A percentile compares a stretch with the other conserved stretches of the same genome.
Evolutionary conservation across 306 rosid genomes (phyloP).

Genomic region (Dicorynia guianensis): DNA sequence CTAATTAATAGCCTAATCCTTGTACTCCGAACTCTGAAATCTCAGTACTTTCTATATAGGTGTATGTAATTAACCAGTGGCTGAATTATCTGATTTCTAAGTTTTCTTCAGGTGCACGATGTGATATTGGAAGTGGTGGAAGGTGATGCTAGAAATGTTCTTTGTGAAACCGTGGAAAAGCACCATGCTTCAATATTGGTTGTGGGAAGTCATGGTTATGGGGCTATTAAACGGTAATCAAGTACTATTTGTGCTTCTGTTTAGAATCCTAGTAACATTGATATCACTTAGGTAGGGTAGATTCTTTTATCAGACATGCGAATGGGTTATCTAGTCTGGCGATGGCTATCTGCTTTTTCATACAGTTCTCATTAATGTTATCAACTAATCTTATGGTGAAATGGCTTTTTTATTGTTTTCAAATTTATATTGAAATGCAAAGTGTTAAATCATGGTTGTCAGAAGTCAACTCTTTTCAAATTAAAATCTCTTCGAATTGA

Average conservation of each 20-base stretch:
- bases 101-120: constrained; percentile 48
- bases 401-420: not conserved
- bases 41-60: not conserved
- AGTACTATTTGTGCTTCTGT: not conserved
- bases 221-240: constrained; percentile 71
- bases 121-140: constrained; percentile 58
- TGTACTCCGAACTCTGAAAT: constrained; percentile 8
- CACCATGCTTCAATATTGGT: constrained; percentile 79
- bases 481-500: not conserved
- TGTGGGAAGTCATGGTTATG: constrained; percentile 85
- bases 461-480: not conserved
- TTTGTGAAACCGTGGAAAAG: constrained; percentile 72
- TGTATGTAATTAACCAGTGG: not conserved
- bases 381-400: not conserved
- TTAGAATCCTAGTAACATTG: not conserved
- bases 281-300: not conserved
- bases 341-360: not conserved
- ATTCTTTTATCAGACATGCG: not conserved
- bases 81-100: constrained; percentile 15
- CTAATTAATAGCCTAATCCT: not conserved
- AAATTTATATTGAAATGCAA: not conserved
- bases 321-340: not conserved
- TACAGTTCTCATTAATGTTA: not conserved
- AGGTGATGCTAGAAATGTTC: constrained; percentile 82
- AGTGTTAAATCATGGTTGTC: not conserved